phyloP scores from a whole-genome alignment of 2,329 filamentous ascomycete genomes.

The Berkeleyomyces rouxiae region DNA sequence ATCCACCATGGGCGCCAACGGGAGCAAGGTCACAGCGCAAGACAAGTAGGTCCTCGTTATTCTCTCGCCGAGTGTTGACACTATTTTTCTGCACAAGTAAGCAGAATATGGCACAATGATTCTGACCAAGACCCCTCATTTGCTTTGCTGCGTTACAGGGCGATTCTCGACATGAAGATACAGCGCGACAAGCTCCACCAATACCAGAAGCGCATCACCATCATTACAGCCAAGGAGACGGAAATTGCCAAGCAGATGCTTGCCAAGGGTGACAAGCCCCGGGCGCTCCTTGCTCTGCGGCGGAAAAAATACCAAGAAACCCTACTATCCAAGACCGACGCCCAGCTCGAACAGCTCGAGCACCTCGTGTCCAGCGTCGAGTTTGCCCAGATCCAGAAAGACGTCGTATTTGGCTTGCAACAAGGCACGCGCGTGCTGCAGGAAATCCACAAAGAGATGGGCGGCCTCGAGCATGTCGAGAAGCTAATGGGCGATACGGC shows the following conservation, averaged over 20 bases:
- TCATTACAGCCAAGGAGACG: slow-evolving; percentile 75
- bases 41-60: slow-evolving; percentile 50
- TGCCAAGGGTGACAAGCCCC: slow-evolving; percentile 58
- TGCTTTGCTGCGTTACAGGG: slow-evolving; percentile 34
- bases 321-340: slow-evolving; percentile 74
- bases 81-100: not conserved
- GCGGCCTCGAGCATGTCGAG: slow-evolving; percentile 82
- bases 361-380: slow-evolving; percentile 77
- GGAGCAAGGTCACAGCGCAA: slow-evolving; percentile 49
- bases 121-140: not conserved
- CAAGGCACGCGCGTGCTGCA: slow-evolving; percentile 80
- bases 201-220: slow-evolving; percentile 79
- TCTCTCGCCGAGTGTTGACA: not conserved
- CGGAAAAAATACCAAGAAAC: slow-evolving; percentile 96
- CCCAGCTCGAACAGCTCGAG: slow-evolving; percentile 86
- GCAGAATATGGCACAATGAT: not conserved
- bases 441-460: slow-evolving; percentile 91
- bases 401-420: slow-evolving; percentile 80
- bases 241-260: slow-evolving; percentile 73
- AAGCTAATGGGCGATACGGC: slow-evolving; percentile 86
- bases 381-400: slow-evolving; percentile 92
- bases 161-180: slow-evolving; percentile 92
- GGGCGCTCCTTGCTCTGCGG: slow-evolving; percentile 73
- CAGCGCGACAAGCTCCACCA: slow-evolving; percentile 95
- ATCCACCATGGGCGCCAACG: slow-evolving; percentile 34